Percentiles rank a stretch among this genome's conserved stretches.
These are phyloP conservation scores for Adansonia digitata DNA, from an alignment of 345 rosid species.

Conservation along the genomic window DNA sequence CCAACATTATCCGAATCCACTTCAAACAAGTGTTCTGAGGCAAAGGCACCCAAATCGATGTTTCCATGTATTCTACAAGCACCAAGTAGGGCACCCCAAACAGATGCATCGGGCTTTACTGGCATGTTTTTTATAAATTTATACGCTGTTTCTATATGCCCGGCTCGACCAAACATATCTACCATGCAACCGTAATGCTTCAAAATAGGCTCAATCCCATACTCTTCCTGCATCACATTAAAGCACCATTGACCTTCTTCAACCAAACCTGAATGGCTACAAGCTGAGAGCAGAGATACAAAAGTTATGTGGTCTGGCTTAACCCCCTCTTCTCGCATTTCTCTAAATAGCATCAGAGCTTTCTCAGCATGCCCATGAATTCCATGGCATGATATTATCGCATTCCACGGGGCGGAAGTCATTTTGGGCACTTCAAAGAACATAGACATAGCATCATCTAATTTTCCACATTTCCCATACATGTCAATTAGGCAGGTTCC, in stretches of 20 bases:
- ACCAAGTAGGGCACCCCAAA: conserved; percentile 60
- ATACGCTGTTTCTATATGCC: conserved; percentile 41
- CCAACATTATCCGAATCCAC: conserved; percentile 54
- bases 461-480: conserved; percentile 58
- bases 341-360: conserved; percentile 41
- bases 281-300: conserved; percentile 50
- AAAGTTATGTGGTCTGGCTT: conserved; percentile 56
- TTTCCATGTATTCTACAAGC: conserved; percentile 58
- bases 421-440: conserved; percentile 39
- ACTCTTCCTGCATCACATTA: conserved; percentile 38
- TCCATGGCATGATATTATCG: conserved; percentile 47
- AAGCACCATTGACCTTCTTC: conserved; percentile 49
- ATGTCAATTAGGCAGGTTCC: conserved; percentile 55
- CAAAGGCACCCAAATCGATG: conserved; percentile 32
- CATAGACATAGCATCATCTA: conserved; percentile 42
- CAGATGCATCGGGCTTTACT: conserved; percentile 45
- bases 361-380: conserved; percentile 47
- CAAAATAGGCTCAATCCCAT: conserved; percentile 42
- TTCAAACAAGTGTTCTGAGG: conserved; percentile 45
- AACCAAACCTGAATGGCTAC: conserved; percentile 61
- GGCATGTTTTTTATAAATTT: conserved; percentile 42
- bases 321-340: conserved; percentile 43
- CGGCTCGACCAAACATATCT: conserved; percentile 56
- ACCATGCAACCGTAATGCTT: conserved; percentile 66
- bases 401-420: conserved; percentile 54